Conservation (phyloP, 2,329 filamentous ascomycete species). For the Xylaria hypoxylon region DNA sequence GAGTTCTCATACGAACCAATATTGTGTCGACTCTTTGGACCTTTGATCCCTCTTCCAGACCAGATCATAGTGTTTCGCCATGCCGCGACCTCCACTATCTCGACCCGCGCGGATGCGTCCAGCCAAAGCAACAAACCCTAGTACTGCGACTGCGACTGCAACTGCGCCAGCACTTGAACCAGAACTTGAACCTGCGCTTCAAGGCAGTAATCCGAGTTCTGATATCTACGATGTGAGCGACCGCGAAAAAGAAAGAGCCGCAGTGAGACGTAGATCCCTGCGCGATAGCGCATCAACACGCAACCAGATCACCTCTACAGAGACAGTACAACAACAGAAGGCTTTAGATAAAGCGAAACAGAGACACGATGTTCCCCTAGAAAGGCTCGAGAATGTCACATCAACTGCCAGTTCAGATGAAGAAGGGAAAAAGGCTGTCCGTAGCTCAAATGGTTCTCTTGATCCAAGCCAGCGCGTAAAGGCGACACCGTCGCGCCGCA, state of each 20-base stretch:
- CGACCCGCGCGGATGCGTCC: constrained; percentile 47
- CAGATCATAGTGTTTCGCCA: constrained; percentile 30
- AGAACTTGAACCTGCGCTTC: constrained; percentile 19
- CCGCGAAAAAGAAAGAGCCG: constrained; percentile 48
- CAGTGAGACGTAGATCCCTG: constrained; percentile 43
- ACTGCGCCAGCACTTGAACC: constrained; percentile 25
- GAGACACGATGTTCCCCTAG: constrained; percentile 49
- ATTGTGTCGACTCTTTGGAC: not conserved
- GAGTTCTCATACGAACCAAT: not conserved
- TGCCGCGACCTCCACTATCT: constrained; percentile 48
- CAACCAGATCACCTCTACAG: constrained; percentile 28
- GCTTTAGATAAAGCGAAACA: constrained; percentile 43
- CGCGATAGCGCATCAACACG: constrained; percentile 38
- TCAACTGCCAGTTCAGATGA: constrained; percentile 41
- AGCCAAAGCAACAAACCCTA: constrained; percentile 40
- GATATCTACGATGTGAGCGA: constrained; percentile 52
- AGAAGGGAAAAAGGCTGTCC: constrained; percentile 33
- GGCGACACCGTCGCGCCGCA: constrained; percentile 46
- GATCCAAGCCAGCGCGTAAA: constrained; percentile 43
- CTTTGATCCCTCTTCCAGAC: constrained; percentile 4
- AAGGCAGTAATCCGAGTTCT: constrained; percentile 38
- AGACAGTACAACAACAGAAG: constrained; percentile 42
- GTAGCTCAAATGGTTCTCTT: constrained; percentile 38
- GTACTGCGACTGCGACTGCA: constrained; percentile 18
- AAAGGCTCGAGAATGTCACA: constrained; percentile 50